Evolutionary conservation across 257 asterid species (phyloP).

Genomic region (Verbascum thapsus): DNA sequence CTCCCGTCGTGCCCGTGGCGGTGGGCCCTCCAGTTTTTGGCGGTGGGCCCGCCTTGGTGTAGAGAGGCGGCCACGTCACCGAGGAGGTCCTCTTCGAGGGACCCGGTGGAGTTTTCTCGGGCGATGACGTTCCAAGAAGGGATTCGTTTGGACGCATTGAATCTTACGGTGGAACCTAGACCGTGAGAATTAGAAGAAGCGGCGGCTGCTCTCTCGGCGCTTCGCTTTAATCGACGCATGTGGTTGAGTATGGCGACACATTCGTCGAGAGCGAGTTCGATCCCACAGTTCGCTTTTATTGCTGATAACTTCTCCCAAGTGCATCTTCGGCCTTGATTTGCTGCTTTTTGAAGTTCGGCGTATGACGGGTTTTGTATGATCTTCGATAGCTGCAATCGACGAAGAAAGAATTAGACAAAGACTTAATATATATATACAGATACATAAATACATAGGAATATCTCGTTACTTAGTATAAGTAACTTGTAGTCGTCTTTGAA

Average conservation of each 20-base stretch:
- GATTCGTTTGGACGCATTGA: constrained; percentile 73
- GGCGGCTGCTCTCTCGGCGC: constrained; percentile 87
- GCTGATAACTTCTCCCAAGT: constrained; percentile 98
- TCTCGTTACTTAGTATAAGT: not conserved
- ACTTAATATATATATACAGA: not conserved
- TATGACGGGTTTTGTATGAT: constrained; percentile 86
- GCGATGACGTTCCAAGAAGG: constrained; percentile 95
- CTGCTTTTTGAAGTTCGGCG: constrained; percentile 77
- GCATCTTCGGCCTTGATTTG: constrained; percentile 91
- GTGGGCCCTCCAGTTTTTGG: constrained; percentile 46
- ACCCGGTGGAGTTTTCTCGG: constrained; percentile 85
- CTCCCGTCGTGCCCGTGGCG: constrained; percentile 62
- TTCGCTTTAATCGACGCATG: constrained; percentile 82
- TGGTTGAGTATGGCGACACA: constrained; percentile 86
- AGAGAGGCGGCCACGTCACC: constrained; percentile 50
- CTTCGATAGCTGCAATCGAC: constrained; percentile 62
- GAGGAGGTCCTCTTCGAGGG: constrained; percentile 78
- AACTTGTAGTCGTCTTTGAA: not conserved
- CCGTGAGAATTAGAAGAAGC: constrained; percentile 65
- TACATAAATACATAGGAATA: no score
- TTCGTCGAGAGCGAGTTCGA: constrained; percentile 92
- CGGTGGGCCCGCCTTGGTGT: constrained; percentile 40
- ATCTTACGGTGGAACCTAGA: constrained; percentile 45
- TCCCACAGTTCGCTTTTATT: constrained; percentile 91
- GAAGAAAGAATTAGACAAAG: not conserved